phyloP scores from a whole-genome alignment of 495 filamentous ascomycete species.

The Lepraria neglecta region DNA sequence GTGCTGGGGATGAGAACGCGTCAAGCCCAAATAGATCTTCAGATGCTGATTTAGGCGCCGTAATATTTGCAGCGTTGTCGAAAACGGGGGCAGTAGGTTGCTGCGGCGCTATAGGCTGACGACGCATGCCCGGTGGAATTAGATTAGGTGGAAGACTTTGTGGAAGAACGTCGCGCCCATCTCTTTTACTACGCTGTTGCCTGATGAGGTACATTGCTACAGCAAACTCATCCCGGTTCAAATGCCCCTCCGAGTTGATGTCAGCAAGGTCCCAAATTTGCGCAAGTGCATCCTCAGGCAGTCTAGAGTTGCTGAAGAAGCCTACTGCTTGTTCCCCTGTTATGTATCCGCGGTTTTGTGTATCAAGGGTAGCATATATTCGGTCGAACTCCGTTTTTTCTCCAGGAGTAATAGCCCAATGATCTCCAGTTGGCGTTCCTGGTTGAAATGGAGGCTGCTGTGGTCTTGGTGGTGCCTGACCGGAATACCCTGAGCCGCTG shows the following conservation, averaged over 20 bases:
- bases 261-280: conserved; percentile 96
- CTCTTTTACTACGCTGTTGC: conserved; percentile 70
- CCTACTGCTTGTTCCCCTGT: conserved; percentile 91
- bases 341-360: conserved; percentile 68
- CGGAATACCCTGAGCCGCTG: conserved; percentile 55
- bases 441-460: conserved; percentile 48
- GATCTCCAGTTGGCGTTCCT: conserved; percentile 59
- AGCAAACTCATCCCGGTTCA: conserved; percentile 86
- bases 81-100: conserved; percentile 48
- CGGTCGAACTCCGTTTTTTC: conserved; percentile 84
- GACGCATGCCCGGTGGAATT: conserved; percentile 83
- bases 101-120: conserved; percentile 48
- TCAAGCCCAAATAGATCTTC: conserved; percentile 92
- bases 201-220: conserved; percentile 97
- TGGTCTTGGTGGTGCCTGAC: conserved; percentile 49
- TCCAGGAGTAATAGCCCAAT: conserved; percentile 74
- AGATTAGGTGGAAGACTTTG: conserved; percentile 69
- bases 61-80: conserved; percentile 40
- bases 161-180: conserved; percentile 54
- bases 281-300: conserved; percentile 86
- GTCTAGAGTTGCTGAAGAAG: conserved; percentile 86
- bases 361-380: conserved; percentile 77
- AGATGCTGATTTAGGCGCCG: conserved; percentile 64
- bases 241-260: conserved; percentile 79
- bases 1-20: conserved; percentile 50